Percentiles rank a stretch among this genome's conserved stretches.
These are phyloP conservation scores for Anaeromyces robustus DNA, from an alignment of 192 early-diverging fungal species.

Conservation along the genomic window DNA sequence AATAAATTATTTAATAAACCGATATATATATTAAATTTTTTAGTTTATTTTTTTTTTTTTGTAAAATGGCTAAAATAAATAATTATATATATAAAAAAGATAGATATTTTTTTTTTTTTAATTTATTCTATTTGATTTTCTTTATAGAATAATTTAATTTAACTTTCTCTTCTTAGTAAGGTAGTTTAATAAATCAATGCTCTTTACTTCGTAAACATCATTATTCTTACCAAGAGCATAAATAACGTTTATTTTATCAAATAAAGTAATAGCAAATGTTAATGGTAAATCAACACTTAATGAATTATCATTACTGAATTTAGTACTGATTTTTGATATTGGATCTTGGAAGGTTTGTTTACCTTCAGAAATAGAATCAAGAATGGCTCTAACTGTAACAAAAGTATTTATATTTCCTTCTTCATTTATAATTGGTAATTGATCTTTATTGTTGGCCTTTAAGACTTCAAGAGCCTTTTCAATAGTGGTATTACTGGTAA, in stretches of 20 bases:
- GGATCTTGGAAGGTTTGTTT: background rate
- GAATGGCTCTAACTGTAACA: background rate
- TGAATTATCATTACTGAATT: background rate
- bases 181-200: background rate
- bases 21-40: too few relatives aligned
- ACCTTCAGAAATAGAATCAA: background rate
- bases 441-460: background rate
- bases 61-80: too few relatives aligned
- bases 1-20: too few relatives aligned
- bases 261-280: background rate
- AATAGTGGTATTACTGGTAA: background rate
- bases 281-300: background rate
- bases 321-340: background rate
- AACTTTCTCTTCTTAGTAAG: background rate
- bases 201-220: background rate
- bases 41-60: too few relatives aligned
- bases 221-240: background rate
- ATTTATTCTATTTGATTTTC: too few relatives aligned
- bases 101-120: too few relatives aligned
- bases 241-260: background rate
- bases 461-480: background rate
- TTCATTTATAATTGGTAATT: background rate
- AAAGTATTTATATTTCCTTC: background rate
- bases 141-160: too few relatives aligned
- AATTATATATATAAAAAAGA: too few relatives aligned